A percentile compares a stretch with the other conserved stretches of the same genome.
These are phyloP conservation scores for Ramaria sp. DNA, from an alignment of 768 basidiomycete genomes.

Conservation along the genomic window DNA sequence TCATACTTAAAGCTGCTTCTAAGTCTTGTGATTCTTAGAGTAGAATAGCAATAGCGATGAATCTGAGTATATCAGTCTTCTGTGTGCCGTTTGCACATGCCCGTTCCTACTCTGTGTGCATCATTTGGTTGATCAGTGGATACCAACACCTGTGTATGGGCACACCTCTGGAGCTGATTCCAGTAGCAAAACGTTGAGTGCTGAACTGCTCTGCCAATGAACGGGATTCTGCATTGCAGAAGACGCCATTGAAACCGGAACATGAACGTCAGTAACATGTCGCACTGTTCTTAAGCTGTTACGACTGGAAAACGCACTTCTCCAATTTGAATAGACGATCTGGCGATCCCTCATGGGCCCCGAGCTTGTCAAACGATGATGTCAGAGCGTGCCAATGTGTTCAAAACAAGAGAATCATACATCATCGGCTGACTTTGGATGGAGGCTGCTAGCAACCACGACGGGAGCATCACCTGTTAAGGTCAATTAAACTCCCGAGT, in stretches of 20 bases:
- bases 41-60: too few species aligned
- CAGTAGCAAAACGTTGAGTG: background rate
- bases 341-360: background rate
- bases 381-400: background rate
- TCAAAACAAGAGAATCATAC: background rate
- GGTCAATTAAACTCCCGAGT: background rate
- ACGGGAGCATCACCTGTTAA: background rate
- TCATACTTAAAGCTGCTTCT: too few species aligned
- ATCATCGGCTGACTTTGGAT: background rate
- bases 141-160: background rate
- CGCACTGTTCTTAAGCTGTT: background rate
- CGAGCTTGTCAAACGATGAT: background rate
- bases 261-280: background rate
- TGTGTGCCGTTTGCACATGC: background rate
- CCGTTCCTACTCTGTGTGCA: background rate
- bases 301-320: background rate
- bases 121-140: background rate
- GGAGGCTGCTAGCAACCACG: background rate
- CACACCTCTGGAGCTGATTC: background rate
- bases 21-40: background rate
- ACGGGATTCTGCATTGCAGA: background rate
- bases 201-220: background rate
- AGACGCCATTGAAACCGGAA: too few species aligned
- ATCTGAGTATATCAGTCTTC: background rate
- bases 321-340: background rate